These are phyloP conservation scores for Neolentinus lepideus DNA, from an alignment of 1,284 basidiomycete genomes.

Conservation along the genomic window DNA sequence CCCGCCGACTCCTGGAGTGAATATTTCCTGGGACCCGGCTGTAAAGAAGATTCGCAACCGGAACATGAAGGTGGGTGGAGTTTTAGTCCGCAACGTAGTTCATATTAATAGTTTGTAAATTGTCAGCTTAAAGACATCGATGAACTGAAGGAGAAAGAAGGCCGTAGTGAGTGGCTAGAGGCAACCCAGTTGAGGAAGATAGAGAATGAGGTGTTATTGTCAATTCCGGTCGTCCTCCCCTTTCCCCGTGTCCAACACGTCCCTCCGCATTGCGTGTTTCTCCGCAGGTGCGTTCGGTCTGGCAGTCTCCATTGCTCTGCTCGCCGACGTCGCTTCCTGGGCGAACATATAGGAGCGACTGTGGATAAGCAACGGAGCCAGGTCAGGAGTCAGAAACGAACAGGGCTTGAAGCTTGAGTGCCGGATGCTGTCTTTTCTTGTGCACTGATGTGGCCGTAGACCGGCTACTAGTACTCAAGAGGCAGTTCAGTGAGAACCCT, in stretches of 20 bases:
- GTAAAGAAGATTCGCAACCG: too few relatives aligned
- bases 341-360: constrained; percentile 55
- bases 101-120: too few relatives aligned
- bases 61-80: too few relatives aligned
- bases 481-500: constrained; percentile 55
- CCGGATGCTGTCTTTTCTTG: constrained; percentile 47
- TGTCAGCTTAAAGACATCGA: too few relatives aligned
- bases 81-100: too few relatives aligned
- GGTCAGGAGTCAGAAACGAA: constrained; percentile 48
- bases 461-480: constrained; percentile 47
- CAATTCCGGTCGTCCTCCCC: constrained; percentile 38
- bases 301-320: constrained; percentile 43
- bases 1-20: too few relatives aligned
- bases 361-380: constrained; percentile 37
- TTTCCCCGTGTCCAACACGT: constrained; percentile 35
- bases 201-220: too few relatives aligned
- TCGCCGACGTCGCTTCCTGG: constrained; percentile 44
- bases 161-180: too few relatives aligned
- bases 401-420: constrained; percentile 53
- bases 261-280: constrained; percentile 42
- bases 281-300: constrained; percentile 53
- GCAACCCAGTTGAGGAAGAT: too few relatives aligned
- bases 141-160: too few relatives aligned
- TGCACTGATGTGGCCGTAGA: constrained; percentile 38
- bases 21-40: too few relatives aligned